Evolutionary conservation across 352 stramenopile species (phyloP), one percentile per base, ranked within the genome.

Genomic region (Blastocystis sp.): DNA sequence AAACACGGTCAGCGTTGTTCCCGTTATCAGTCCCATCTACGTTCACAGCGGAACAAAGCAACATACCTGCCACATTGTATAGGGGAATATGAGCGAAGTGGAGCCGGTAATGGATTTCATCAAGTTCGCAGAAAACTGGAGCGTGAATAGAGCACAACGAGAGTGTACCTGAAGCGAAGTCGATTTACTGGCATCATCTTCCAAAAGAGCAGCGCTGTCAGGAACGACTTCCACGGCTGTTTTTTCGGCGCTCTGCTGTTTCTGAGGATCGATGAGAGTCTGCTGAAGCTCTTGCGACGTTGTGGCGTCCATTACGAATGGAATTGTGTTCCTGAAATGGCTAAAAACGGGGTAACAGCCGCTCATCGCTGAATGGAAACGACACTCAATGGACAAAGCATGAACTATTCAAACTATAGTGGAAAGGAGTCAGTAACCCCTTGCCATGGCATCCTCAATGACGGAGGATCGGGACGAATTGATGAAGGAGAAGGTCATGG

Each of bases 61-160:
- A 19, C 34, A 17, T 48, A 84, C 74, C 34, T 84, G 53, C 74
- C 74, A 84, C 34, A 84, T 70, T 3, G 74, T 62, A 28, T 59
- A 84, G 7, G 74, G 74, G 52, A 84, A 84, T 17, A 84, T 84
- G 14, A 84, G 48, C 10, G 74, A 84, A 14, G 74, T 84, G 9
- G 74, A 84, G 38, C 74, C 74, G 2, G 74, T 84, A 56, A 84
- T 84, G 19, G 74, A 84, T 28, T 84, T 84, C 74, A 84, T 66
- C 48, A 84, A 28, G 48, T 84, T 84, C 34, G 74, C 74, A 48
- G 17, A 10, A 69, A 84, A 84, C 74, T 84, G 69, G 19, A 17
- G 17, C 19, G 28, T 43, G 17, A 84, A 17, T 34, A 7, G 17
- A 34, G 9, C 34, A 2, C n/a, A 52, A 84, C 0, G 19, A 66